A percentile compares a stretch with the other conserved stretches of the same genome.
Conservation (phyloP, 306 rosid genomes). For the Inga leiocalycina region DNA sequence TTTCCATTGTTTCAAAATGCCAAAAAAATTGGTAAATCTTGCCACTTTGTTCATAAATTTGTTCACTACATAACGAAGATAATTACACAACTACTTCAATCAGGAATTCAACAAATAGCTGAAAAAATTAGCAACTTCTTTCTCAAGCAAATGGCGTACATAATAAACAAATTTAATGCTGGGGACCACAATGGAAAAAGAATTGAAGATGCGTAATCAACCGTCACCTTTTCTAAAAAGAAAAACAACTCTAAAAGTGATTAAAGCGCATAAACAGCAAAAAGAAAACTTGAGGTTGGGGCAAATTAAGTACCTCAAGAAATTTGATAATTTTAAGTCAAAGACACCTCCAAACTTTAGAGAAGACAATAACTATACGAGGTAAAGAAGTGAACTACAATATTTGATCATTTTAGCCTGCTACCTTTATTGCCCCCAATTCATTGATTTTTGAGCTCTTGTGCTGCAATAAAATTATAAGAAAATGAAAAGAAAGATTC, state of each 20-base stretch:
- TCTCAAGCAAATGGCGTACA: neutral
- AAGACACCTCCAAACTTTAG: slow-evolving; percentile 68
- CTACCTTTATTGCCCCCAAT: slow-evolving; percentile 83
- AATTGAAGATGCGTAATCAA: slow-evolving; percentile 5
- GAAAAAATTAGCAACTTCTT: neutral
- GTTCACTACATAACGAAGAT: neutral
- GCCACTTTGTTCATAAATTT: neutral
- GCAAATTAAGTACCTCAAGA: slow-evolving; percentile 66
- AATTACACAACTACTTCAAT: neutral
- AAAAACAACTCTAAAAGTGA: slow-evolving; percentile 3
- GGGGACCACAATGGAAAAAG: neutral
- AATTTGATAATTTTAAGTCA: slow-evolving; percentile 56
- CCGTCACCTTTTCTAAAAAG: neutral
- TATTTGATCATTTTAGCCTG: slow-evolving; percentile 64
- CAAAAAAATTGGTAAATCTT: neutral
- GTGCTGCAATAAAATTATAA: slow-evolving; percentile 60
- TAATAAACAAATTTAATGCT: neutral
- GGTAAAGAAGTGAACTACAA: slow-evolving; percentile 60
- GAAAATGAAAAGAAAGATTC: slow-evolving; percentile 28
- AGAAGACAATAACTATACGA: slow-evolving; percentile 59
- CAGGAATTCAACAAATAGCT: neutral
- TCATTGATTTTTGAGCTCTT: slow-evolving; percentile 90
- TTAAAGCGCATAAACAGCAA: neutral
- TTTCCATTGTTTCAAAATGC: neutral
- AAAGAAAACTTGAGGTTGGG: slow-evolving; percentile 24